These are phyloP conservation scores for Agrostemma githago DNA, from an alignment of 148 eudicot genomes.

Conservation along the genomic window DNA sequence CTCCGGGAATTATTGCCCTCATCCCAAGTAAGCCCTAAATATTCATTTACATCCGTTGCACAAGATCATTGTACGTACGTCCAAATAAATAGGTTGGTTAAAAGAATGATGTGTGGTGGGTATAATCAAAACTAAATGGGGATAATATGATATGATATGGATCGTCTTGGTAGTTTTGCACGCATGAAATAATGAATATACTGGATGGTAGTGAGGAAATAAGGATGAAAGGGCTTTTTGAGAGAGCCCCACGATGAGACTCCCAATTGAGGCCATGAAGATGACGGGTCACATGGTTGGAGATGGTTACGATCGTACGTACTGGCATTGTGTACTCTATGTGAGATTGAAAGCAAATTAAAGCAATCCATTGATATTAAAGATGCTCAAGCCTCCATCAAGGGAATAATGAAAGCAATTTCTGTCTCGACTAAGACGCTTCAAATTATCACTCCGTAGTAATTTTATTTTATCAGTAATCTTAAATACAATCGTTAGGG, in stretches of 20 bases:
- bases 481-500: no score
- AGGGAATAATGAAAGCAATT: neutral
- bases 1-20: no score
- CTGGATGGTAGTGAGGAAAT: neutral
- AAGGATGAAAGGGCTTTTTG: neutral
- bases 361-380: neutral
- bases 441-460: neutral
- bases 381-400: no score
- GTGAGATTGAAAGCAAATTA: neutral
- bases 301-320: neutral
- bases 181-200: neutral
- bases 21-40: no score
- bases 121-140: no score
- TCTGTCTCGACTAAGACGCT: neutral
- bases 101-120: no score
- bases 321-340: neutral
- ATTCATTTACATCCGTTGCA: no score
- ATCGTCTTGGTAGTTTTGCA: neutral
- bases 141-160: no score
- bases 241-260: neutral
- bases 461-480: no score
- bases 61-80: no score
- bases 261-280: neutral
- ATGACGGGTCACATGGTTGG: conserved; percentile 1
- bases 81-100: no score